Evolutionary conservation across 169 alveolate genomes (phyloP), one percentile per base, ranked within the genome.

Genomic region (Cryptosporidium parvum): DNA sequence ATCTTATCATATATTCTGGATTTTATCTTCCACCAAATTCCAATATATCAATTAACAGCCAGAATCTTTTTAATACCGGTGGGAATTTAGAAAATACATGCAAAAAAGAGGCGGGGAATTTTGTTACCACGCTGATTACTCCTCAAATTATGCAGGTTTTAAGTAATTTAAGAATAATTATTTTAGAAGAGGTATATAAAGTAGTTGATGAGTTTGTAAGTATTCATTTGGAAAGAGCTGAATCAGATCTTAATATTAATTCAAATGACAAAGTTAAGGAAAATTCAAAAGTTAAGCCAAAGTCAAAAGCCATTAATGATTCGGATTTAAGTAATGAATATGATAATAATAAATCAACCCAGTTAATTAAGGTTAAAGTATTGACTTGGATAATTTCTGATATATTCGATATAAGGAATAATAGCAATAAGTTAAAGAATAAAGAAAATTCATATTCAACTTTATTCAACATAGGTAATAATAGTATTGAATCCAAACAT

Each of bases 61-160:
- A 21, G 10, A 51, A 21, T 9, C 26, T 42, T 2, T 73, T 26
- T 4, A 26, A 2, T 7, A 56, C 8, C 14, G 37, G 35, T 35
- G 72, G 72, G 29, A 33, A 14, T 29, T 35, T 7, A 21, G 44
- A 31, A 31, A 29, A 29, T 26, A 29, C 72, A 65, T 65, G 72
- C 72, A 37, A 65, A 33, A n/a, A 65, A 37, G 51, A 29, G 72
- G 31, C 72, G 42, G 51, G 72, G 0, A 65, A 29, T 37, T n/a
- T 29, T 6, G 23, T 80, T 31, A 53, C 68, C 14, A 80, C 89
- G 0, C n/a, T 62, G 2, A 59, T 80, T 21, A 44, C 59, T 23
- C 89, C 80, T 14, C 89, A 80, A 9, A 62, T 80, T 16, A 29
- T 80, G 59, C 70, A 59, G 39, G 26, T 80, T 29, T 33, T 80